A percentile compares a stretch with the other conserved stretches of the same genome.
Conservation (phyloP, 116 monocot species). For the Cymodocea nodosa region DNA sequence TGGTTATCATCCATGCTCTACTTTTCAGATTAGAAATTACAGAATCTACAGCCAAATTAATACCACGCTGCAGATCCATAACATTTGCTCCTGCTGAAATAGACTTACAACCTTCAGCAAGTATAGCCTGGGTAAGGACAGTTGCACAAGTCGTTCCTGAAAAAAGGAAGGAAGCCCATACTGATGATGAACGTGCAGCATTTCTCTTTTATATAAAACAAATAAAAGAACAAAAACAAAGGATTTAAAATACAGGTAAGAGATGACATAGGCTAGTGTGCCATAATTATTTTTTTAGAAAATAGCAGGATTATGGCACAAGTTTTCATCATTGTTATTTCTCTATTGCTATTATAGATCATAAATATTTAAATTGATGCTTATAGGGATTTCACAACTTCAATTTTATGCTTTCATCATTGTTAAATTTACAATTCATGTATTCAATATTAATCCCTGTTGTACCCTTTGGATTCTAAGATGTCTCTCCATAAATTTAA, state of each 20-base stretch:
- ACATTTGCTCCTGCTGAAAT: constrained; percentile 84
- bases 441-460: too few species aligned
- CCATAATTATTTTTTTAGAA: background rate
- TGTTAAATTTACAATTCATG: background rate
- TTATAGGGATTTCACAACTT: too few species aligned
- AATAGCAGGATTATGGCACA: background rate
- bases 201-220: background rate
- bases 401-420: too few species aligned
- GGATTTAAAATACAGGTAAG: background rate
- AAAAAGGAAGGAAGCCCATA: background rate
- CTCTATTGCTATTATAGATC: too few species aligned
- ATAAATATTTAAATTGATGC: too few species aligned
- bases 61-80: constrained; percentile 77
- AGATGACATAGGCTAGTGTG: background rate
- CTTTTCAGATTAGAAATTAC: constrained; percentile 62
- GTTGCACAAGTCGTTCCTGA: constrained; percentile 90
- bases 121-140: constrained; percentile 71
- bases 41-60: constrained; percentile 60
- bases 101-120: constrained; percentile 83
- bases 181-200: background rate
- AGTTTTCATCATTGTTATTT: too few species aligned
- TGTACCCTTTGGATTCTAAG: too few species aligned
- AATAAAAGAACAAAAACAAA: background rate
- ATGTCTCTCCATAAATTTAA: too few species aligned
- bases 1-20: constrained; percentile 59